Evolutionary conservation across 805 yeast genomes (phyloP).

Genomic region (Wickerhamiella sorbophila): DNA sequence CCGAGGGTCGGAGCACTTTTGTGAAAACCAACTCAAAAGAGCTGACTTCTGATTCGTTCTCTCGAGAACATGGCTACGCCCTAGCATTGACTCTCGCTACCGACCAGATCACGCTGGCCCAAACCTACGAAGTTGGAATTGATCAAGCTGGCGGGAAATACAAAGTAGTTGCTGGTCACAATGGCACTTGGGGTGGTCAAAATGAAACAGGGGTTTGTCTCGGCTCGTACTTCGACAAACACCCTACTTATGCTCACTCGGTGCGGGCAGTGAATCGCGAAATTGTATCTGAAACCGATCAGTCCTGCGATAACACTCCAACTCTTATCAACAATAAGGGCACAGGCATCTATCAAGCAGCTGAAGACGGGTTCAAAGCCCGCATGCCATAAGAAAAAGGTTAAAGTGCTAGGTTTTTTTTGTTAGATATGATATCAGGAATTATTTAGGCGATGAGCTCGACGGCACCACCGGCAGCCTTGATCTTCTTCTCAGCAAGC

Average conservation of each 20-base stretch:
- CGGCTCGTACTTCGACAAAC: not conserved
- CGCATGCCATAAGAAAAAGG: too few species aligned
- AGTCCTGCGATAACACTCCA: not conserved
- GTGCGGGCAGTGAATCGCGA: not conserved
- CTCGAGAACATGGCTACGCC: not conserved
- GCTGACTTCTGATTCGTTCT: not conserved
- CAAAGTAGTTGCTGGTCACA: not conserved
- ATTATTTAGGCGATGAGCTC: conserved; percentile 88
- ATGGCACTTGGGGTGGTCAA: not conserved
- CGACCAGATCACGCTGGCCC: not conserved
- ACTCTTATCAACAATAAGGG: not conserved
- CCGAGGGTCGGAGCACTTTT: not conserved
- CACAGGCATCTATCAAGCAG: too few species aligned
- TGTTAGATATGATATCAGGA: conserved; percentile 4
- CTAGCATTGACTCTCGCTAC: not conserved
- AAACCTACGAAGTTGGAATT: not conserved
- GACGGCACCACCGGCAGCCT: conserved; percentile 99
- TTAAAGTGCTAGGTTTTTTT: conserved; percentile 1
- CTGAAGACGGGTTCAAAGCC: too few species aligned
- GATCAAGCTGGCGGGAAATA: not conserved
- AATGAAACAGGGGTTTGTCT: not conserved
- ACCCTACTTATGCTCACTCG: not conserved
- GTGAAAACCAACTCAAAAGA: not conserved
- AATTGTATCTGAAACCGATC: not conserved
- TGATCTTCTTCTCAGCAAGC: conserved; percentile 99